These are phyloP conservation scores for Fusarium virguliforme DNA, from an alignment of 2,329 filamentous ascomycete species.

Conservation along the genomic window DNA sequence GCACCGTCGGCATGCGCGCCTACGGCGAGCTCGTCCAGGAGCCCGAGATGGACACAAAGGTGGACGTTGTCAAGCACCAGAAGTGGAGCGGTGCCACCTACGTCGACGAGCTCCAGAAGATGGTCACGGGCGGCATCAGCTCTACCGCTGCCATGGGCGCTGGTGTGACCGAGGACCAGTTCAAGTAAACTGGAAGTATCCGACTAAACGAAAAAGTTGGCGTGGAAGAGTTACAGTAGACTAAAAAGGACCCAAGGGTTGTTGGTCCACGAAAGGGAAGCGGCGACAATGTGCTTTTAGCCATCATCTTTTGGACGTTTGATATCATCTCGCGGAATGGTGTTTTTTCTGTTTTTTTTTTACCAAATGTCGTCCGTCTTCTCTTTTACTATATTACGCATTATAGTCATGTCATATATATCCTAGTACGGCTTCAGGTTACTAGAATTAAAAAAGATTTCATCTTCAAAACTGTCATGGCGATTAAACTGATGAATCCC, in stretches of 20 bases:
- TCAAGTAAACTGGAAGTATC: constrained; percentile 61
- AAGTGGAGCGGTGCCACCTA: constrained; percentile 98
- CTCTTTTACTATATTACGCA: constrained; percentile 15
- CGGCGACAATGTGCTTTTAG: constrained; percentile 23
- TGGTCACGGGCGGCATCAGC: constrained; percentile 94
- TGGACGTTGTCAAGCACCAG: constrained; percentile 98
- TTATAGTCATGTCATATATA: constrained; percentile 22
- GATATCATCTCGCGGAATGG: constrained; percentile 40
- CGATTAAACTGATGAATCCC: not conserved
- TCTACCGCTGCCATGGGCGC: constrained; percentile 97
- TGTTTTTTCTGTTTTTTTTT: constrained; percentile 27
- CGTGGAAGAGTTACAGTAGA: constrained; percentile 6
- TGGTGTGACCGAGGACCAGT: constrained; percentile 98
- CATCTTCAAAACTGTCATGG: constrained; percentile 11
- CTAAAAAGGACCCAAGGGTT: constrained; percentile 28
- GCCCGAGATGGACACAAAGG: constrained; percentile 90
- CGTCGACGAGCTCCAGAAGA: constrained; percentile 94
- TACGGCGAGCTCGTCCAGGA: constrained; percentile 98
- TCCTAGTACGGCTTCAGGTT: constrained; percentile 9
- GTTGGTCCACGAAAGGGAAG: constrained; percentile 11
- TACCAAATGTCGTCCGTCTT: not conserved
- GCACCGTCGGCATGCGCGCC: constrained; percentile 89
- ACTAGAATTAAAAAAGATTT: constrained; percentile 24
- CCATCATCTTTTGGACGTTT: constrained; percentile 36
- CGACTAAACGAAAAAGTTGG: constrained; percentile 1